These are phyloP conservation scores for Psidium guajava DNA, from an alignment of 345 rosid species.

Conservation along the genomic window DNA sequence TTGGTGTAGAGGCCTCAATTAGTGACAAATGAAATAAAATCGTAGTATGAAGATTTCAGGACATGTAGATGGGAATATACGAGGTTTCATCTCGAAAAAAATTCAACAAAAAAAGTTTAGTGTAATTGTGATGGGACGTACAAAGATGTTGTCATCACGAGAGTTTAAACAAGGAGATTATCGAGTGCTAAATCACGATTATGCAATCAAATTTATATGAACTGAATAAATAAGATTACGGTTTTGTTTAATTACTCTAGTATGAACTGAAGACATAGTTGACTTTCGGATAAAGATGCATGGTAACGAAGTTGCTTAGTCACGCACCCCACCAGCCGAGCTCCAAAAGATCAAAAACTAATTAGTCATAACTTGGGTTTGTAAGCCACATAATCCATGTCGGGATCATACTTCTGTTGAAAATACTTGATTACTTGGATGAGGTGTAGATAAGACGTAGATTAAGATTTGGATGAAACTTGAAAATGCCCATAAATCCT, in stretches of 20 bases:
- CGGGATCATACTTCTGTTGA: neutral
- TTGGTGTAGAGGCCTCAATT: neutral
- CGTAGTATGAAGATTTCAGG: neutral
- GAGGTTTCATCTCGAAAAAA: neutral
- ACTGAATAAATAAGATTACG: neutral
- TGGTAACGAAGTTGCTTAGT: neutral
- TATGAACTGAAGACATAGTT: neutral
- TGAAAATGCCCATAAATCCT: neutral
- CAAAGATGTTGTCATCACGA: accelerated
- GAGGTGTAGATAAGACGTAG: neutral
- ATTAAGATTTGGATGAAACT: neutral
- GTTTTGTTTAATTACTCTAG: neutral
- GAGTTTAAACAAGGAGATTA: neutral
- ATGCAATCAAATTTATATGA: neutral
- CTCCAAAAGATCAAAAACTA: neutral
- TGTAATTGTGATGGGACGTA: neutral
- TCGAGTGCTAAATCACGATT: neutral
- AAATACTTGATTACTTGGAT: neutral
- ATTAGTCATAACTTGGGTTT: neutral
- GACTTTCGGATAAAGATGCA: neutral
- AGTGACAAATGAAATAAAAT: neutral
- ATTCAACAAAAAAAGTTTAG: neutral
- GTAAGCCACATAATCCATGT: no score
- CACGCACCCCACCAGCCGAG: neutral
- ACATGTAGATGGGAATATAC: neutral